Evolutionary conservation across 2,329 filamentous ascomycete species (phyloP), one percentile per base, ranked within the genome.

Genomic region (Nigrospora osmanthi): DNA sequence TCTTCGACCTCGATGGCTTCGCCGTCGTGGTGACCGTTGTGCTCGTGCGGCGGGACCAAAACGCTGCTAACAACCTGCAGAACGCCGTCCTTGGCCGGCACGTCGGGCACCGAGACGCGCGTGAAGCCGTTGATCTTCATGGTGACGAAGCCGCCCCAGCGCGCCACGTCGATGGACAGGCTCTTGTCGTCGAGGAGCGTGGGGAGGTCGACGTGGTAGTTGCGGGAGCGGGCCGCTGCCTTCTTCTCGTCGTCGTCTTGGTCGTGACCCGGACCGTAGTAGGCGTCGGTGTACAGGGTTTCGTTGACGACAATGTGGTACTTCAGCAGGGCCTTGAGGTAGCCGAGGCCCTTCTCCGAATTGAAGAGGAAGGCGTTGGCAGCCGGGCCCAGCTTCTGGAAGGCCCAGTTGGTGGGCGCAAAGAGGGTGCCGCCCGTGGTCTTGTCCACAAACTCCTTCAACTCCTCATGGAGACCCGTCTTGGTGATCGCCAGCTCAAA

Each of bases 281-380:
- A 87, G 6, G 83, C 85, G 58, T 95, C 90, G 6, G 84, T 87
- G 71, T 95, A 96, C 28, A 63, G 51, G 11, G 60, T 63, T 55
- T 62, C 54, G 51, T 63, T 62, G 42, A 38, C 55, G 7, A 62
- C 59, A 48, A 57, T 38, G 53, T 63, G 60, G 52, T 63, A 63
- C 46, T 55, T 50, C 35, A 63, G 71, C 38, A 95, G 69, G 0
- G 87, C 87, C 52, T 78, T 80, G 15, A 96, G 76, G 60, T 88
- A 95, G 62, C 83, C 83, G 51, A 76, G 70, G 2, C 90, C 90
- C 43, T 73, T 76, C 28, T 78, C 71, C 47, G 84, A 87, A 63
- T 76, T 77, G 74, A 96, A 96, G 4, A 96, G 72, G 73, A 95
- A 96, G 17, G 82, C 86, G 58, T 91, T 94, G 55, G 84, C 78